These are phyloP conservation scores for Dorcoceras hygrometricum DNA, from an alignment of 257 asterid species.

Conservation along the genomic window DNA sequence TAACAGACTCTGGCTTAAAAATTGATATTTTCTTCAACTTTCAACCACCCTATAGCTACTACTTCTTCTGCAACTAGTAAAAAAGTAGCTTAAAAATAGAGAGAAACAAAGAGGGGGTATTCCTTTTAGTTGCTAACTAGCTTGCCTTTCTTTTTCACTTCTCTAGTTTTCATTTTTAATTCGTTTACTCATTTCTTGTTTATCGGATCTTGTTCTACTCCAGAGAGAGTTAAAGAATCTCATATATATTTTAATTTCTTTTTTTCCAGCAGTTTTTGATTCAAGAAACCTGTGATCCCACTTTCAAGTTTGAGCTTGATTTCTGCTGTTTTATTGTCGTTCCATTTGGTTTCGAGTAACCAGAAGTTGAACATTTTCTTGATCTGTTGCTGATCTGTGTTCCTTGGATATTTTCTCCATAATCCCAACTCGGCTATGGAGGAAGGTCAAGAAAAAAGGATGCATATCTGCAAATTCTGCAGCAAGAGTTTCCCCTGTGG, in stretches of 20 bases:
- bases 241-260: background rate
- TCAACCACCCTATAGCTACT: slow-evolving; percentile 39
- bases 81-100: slow-evolving; percentile 19
- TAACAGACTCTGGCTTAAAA: slow-evolving; percentile 30
- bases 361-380: background rate
- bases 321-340: background rate
- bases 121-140: slow-evolving; percentile 27
- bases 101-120: slow-evolving; percentile 17
- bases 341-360: background rate
- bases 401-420: too few relatives aligned
- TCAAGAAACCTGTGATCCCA: background rate
- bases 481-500: slow-evolving; percentile 58
- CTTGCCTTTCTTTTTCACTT: slow-evolving; percentile 20
- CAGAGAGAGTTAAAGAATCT: background rate
- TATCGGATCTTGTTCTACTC: slow-evolving; percentile 27
- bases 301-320: background rate
- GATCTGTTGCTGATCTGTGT: slow-evolving; percentile 19
- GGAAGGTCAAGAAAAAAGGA: slow-evolving; percentile 42
- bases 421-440: slow-evolving; percentile 31
- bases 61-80: slow-evolving; percentile 32
- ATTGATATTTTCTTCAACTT: slow-evolving; percentile 36
- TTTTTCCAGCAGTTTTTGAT: slow-evolving; percentile 20
- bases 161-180: background rate
- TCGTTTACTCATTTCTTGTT: slow-evolving; percentile 24
- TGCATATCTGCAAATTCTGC: slow-evolving; percentile 68